Percentiles rank a stretch among this genome's conserved stretches.
phyloP scores from a whole-genome alignment of 805 yeast genomes.

The Cyberlindnera maritima region DNA sequence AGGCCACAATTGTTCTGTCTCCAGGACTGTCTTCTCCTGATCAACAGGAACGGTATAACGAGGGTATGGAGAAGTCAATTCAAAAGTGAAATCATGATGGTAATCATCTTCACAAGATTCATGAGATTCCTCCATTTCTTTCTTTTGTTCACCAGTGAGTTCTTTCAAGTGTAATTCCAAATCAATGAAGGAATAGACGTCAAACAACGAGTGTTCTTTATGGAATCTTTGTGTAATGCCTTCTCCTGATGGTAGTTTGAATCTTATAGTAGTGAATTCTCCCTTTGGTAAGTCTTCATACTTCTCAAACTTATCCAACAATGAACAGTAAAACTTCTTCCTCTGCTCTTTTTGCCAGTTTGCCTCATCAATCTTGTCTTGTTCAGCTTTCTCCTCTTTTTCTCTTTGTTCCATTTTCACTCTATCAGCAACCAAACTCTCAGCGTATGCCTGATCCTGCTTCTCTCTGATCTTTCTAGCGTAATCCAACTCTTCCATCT shows the following conservation, averaged over 20 bases:
- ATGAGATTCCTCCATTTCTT: conserved; percentile 6
- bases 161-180: conserved; percentile 31
- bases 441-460: conserved; percentile 67
- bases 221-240: conserved; percentile 44
- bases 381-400: conserved; percentile 26
- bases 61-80: conserved; percentile 61
- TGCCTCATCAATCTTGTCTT: conserved; percentile 10
- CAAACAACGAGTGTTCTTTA: conserved; percentile 38
- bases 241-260: conserved; percentile 54
- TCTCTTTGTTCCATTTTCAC: conserved; percentile 47
- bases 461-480: conserved; percentile 57
- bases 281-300: conserved; percentile 26
- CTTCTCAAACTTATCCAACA: conserved; percentile 11
- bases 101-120: conserved; percentile 26
- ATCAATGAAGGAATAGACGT: conserved; percentile 51
- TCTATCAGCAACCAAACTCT: conserved; percentile 56
- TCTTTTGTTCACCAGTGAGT: conserved; percentile 9
- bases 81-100: conserved; percentile 48
- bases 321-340: conserved; percentile 12
- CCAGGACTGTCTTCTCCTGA: conserved; percentile 32
- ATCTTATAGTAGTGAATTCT: conserved; percentile 43
- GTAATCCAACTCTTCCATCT: conserved; percentile 55
- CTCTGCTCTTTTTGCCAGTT: conserved; percentile 11
- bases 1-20: conserved; percentile 58
- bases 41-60: conserved; percentile 44